A percentile compares a stretch with the other conserved stretches of the same genome.
Evolutionary conservation across 176 grass and related monocot genomes (phyloP).

Genomic region (Pontederia crassipes): DNA sequence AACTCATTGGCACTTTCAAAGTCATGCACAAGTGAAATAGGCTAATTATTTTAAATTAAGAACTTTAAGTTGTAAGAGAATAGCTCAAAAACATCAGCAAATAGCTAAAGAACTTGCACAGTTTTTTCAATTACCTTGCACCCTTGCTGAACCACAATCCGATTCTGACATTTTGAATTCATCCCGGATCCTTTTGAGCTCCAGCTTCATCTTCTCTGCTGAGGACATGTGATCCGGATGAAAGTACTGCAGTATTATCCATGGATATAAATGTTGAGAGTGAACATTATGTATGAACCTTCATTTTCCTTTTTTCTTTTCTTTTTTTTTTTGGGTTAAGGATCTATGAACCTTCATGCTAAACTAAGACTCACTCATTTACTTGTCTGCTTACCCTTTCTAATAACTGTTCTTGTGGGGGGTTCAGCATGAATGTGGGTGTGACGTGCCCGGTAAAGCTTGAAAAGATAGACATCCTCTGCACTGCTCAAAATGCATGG

Average conservation of each 20-base stretch:
- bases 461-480: constrained; percentile 6
- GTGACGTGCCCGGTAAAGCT: constrained; percentile 24
- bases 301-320: no score
- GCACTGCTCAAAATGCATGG: constrained; percentile 18
- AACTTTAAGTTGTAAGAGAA: no score
- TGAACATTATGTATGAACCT: no score
- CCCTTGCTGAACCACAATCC: constrained; percentile 79
- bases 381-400: constrained; percentile 43
- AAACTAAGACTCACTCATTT: no score
- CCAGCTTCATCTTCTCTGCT: constrained; percentile 87
- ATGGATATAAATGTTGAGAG: no score
- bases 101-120: no score
- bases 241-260: constrained; percentile 48
- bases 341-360: no score
- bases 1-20: no score
- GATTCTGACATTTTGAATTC: constrained; percentile 96
- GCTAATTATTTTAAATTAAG: no score
- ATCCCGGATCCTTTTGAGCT: constrained; percentile 69
- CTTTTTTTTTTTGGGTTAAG: no score
- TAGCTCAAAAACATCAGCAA: no score
- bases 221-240: constrained; percentile 93
- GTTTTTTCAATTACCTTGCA: constrained; percentile 46
- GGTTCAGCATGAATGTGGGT: constrained; percentile 33
- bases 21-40: no score
- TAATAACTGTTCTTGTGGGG: constrained; percentile 67